Conservation (phyloP, 2,329 filamentous ascomycete genomes). For the Teratosphaeria pseudoeucalypti region DNA sequence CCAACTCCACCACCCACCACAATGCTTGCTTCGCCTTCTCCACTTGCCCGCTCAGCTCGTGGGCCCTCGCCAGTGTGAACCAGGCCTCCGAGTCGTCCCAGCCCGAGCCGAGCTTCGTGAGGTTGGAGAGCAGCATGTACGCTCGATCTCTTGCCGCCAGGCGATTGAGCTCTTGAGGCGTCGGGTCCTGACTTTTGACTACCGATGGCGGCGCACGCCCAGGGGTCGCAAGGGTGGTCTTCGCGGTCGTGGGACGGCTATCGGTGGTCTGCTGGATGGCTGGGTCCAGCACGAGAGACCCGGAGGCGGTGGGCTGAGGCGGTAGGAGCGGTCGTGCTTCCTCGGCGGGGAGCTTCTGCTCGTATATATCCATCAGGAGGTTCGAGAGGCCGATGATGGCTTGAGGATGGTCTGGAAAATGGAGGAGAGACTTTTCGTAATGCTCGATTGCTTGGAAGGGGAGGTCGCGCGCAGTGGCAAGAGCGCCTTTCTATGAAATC, state of each 20-base stretch:
- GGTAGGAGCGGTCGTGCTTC: slow-evolving; percentile 36
- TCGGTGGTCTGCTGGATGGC: slow-evolving; percentile 5
- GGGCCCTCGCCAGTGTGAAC: slow-evolving; percentile 75
- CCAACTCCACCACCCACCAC: slow-evolving; percentile 96
- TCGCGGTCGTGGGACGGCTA: slow-evolving; percentile 9
- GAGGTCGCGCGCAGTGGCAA: slow-evolving; percentile 51
- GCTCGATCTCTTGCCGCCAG: slow-evolving; percentile 86
- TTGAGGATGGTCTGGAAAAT: slow-evolving; percentile 66
- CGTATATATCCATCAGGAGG: slow-evolving; percentile 78
- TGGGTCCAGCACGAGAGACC: slow-evolving; percentile 6
- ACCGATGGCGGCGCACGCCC: slow-evolving; percentile 1
- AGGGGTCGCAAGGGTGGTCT: slow-evolving; percentile 4
- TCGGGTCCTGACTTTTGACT: slow-evolving; percentile 23
- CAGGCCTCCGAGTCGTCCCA: slow-evolving; percentile 94
- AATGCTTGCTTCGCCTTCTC: slow-evolving; percentile 86
- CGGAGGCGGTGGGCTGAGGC: slow-evolving; percentile 14
- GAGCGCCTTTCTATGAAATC: slow-evolving; percentile 50
- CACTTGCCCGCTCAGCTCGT: slow-evolving; percentile 75
- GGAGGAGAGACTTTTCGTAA: slow-evolving; percentile 73
- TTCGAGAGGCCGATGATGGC: slow-evolving; percentile 76
- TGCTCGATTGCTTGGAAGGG: slow-evolving; percentile 61
- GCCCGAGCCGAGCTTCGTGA: slow-evolving; percentile 75
- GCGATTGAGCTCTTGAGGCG: slow-evolving; percentile 64
- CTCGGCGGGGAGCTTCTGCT: slow-evolving; percentile 48
- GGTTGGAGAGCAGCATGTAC: slow-evolving; percentile 65